Percentiles rank a stretch among this genome's conserved stretches.
These are phyloP conservation scores for Emiliania huxleyi DNA, from an alignment of 78 protist species.

Conservation along the genomic window DNA sequence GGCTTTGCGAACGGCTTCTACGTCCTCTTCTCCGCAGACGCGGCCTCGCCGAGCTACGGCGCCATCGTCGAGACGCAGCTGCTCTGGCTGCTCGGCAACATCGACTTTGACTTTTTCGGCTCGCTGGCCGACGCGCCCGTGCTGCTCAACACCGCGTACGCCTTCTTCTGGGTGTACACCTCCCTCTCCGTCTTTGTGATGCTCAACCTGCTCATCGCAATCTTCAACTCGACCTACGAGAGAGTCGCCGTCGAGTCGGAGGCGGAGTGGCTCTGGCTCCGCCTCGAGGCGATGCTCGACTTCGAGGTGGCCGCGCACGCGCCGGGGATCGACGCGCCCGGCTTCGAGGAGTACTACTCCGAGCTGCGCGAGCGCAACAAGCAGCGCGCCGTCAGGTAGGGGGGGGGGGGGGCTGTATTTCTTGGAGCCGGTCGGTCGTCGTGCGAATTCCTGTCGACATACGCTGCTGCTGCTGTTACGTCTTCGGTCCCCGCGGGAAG, in stretches of 20 bases:
- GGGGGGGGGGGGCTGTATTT: too few species aligned
- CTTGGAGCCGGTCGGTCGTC: too few species aligned
- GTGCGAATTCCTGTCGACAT: too few species aligned
- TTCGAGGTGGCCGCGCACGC: not conserved
- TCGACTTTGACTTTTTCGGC: not conserved
- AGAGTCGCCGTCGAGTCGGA: not conserved
- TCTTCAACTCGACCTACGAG: not conserved
- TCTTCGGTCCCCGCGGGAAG: too few species aligned
- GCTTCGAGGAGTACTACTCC: not conserved
- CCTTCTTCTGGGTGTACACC: not conserved
- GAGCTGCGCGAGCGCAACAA: not conserved
- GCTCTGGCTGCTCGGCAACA: not conserved
- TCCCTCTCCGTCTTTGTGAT: not conserved
- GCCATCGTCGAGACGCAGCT: not conserved
- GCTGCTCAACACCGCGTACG: not conserved
- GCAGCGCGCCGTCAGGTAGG: not conserved
- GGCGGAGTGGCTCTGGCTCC: not conserved
- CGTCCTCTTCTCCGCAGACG: not conserved
- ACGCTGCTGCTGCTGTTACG: too few species aligned
- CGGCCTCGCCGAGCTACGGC: not conserved
- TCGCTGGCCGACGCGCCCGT: not conserved
- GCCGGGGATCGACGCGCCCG: not conserved
- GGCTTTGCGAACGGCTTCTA: not conserved
- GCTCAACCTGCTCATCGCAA: constrained; percentile 9
- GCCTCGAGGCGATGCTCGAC: not conserved